Percentiles rank a stretch among this genome's conserved stretches.
Evolutionary conservation across 2,329 filamentous ascomycete species (phyloP).

Genomic region (Orbilia oligospora): DNA sequence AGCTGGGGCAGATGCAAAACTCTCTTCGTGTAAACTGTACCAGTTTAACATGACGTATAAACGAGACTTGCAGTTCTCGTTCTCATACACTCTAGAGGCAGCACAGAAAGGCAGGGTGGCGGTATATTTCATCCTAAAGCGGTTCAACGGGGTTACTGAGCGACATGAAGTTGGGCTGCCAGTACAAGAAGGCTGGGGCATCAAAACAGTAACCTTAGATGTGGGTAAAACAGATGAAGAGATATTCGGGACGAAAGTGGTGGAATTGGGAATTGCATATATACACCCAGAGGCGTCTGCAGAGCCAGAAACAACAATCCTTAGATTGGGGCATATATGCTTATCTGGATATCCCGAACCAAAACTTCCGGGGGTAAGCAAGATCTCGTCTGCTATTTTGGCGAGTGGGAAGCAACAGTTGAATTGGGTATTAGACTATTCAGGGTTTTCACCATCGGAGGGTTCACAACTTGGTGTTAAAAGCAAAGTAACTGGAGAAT

Average conservation of each 20-base stretch:
- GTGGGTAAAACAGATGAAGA: slow-evolving; percentile 53
- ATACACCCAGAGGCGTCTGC: slow-evolving; percentile 2
- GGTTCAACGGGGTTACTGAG: slow-evolving; percentile 45
- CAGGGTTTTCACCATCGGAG: slow-evolving; percentile 15
- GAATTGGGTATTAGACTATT: slow-evolving; percentile 61
- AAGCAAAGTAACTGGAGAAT: slow-evolving; percentile 62
- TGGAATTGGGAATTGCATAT: slow-evolving; percentile 43
- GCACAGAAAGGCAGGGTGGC: slow-evolving; percentile 58
- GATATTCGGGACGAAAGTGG: slow-evolving; percentile 41
- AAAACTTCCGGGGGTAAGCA: slow-evolving; percentile 59
- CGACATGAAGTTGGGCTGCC: slow-evolving; percentile 49
- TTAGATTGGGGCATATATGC: slow-evolving; percentile 42
- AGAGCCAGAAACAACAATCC: not conserved
- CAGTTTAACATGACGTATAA: slow-evolving; percentile 59
- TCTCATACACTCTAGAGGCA: slow-evolving; percentile 58
- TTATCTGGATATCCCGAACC: slow-evolving; percentile 38
- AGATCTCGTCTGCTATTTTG: slow-evolving; percentile 34
- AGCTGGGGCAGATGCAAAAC: slow-evolving; percentile 16
- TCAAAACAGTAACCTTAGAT: slow-evolving; percentile 51
- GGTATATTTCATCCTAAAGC: slow-evolving; percentile 57
- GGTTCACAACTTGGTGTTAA: slow-evolving; percentile 47
- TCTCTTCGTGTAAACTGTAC: slow-evolving; percentile 59
- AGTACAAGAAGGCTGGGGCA: slow-evolving; percentile 56
- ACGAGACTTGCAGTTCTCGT: slow-evolving; percentile 52
- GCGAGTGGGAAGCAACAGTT: slow-evolving; percentile 49